Percentiles rank a stretch among this genome's conserved stretches.
These are phyloP conservation scores for Myriosclerotinia scirpicola DNA, from an alignment of 2,329 filamentous ascomycete genomes.

Conservation along the genomic window DNA sequence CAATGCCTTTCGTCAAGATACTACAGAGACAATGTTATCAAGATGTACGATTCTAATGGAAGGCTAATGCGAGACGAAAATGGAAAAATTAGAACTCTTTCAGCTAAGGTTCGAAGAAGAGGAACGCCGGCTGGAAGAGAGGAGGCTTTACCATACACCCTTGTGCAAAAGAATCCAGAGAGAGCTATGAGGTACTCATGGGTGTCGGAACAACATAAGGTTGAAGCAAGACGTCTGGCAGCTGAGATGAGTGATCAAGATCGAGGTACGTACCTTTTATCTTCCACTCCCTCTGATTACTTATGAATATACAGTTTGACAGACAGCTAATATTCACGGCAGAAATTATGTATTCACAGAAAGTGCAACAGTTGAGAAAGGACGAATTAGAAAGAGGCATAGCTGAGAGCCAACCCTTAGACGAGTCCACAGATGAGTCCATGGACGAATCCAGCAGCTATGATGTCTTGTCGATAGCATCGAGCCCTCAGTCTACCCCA, in stretches of 20 bases:
- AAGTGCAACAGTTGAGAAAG: conserved; percentile 6
- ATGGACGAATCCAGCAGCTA: conserved; percentile 7
- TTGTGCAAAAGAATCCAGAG: conserved; percentile 26
- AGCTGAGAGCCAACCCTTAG: neutral
- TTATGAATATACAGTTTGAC: neutral
- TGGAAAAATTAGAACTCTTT: conserved; percentile 21
- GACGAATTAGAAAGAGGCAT: neutral
- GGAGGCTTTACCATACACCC: conserved; percentile 22
- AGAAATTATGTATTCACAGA: conserved; percentile 1
- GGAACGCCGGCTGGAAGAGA: conserved; percentile 18
- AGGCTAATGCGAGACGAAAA: conserved; percentile 16
- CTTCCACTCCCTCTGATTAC: neutral
- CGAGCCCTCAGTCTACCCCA: neutral
- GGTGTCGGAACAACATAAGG: conserved; percentile 22
- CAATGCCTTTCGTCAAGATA: conserved; percentile 26
- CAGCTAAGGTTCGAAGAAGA: conserved; percentile 26
- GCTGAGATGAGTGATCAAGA: neutral
- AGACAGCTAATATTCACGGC: neutral
- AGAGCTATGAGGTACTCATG: conserved; percentile 24
- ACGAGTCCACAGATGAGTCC: conserved; percentile 2
- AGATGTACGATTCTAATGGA: conserved; percentile 15
- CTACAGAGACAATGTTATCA: conserved; percentile 25
- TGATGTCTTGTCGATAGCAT: conserved; percentile 10
- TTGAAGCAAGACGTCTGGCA: conserved; percentile 18
- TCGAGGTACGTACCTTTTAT: conserved; percentile 11